A percentile compares a stretch with the other conserved stretches of the same genome.
phyloP scores from a whole-genome alignment of 139 green algal species.

The Volvox africanus region DNA sequence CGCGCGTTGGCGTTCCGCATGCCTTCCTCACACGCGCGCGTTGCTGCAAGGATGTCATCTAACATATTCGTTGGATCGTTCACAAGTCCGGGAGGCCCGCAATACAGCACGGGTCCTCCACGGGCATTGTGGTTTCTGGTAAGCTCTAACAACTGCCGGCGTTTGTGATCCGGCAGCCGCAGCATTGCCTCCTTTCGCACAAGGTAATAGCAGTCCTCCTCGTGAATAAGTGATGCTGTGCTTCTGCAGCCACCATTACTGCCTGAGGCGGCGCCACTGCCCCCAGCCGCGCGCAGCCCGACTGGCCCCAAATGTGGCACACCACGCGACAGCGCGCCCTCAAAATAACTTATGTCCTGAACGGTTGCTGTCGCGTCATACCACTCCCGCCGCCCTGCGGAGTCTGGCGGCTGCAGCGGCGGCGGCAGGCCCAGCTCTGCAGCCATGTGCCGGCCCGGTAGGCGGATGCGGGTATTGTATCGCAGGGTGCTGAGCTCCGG shows the following conservation, averaged over 20 bases:
- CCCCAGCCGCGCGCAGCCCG: too few species aligned
- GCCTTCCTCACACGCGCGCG: background rate
- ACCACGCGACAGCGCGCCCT: conserved; percentile 7
- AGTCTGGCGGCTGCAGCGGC: background rate
- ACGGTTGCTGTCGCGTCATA: background rate
- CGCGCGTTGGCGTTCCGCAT: background rate
- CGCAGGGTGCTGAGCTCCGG: background rate
- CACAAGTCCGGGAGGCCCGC: background rate
- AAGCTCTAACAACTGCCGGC: conserved; percentile 12
- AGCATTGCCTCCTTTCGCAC: conserved; percentile 26
- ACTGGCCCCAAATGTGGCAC: background rate
- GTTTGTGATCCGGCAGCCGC: background rate
- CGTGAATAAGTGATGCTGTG: background rate
- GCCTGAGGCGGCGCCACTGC: too few species aligned
- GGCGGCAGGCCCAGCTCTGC: conserved; percentile 12
- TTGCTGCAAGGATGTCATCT: background rate
- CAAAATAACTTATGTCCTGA: background rate
- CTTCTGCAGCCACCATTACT: background rate
- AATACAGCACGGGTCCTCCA: conserved; percentile 10
- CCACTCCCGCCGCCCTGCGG: background rate
- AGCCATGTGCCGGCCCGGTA: conserved; percentile 18
- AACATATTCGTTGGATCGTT: conserved; percentile 6
- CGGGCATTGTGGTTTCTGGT: conserved; percentile 17
- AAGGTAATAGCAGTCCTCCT: conserved; percentile 22
- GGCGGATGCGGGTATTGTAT: conserved; percentile 14